Percentiles rank a stretch among this genome's conserved stretches.
phyloP scores from a whole-genome alignment of 352 stramenopile species.

The Phytophthora sp. region DNA sequence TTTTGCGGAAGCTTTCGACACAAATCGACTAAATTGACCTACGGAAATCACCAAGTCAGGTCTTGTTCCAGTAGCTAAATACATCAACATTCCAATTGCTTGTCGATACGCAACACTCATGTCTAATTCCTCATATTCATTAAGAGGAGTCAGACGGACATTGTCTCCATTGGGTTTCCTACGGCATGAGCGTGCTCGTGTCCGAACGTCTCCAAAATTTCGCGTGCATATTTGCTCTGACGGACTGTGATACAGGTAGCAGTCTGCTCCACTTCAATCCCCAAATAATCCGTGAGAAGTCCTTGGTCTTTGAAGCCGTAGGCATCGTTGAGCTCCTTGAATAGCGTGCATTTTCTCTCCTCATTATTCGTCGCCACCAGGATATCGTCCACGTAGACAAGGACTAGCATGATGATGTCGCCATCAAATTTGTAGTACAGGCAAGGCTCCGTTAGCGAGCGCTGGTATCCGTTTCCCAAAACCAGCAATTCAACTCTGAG shows the following conservation, averaged over 20 bases:
- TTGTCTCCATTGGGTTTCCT: slow-evolving; percentile 8
- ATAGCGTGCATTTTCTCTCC: not conserved
- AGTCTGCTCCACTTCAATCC: slow-evolving; percentile 2
- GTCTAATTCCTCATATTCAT: not conserved
- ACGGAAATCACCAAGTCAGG: slow-evolving; percentile 26
- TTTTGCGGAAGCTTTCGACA: not conserved
- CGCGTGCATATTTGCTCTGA: not conserved
- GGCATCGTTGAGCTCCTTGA: not conserved
- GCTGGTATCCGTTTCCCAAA: not conserved
- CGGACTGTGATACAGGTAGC: not conserved
- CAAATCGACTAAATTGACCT: slow-evolving; percentile 20
- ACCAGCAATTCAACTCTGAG: not conserved
- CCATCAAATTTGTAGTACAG: not conserved
- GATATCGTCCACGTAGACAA: slow-evolving; percentile 6
- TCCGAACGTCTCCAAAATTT: not conserved
- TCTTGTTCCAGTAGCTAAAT: slow-evolving; percentile 1
- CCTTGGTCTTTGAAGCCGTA: slow-evolving; percentile 8
- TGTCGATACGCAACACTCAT: not conserved
- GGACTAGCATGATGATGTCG: not conserved
- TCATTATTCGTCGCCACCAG: slow-evolving; percentile 1
- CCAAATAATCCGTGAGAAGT: not conserved
- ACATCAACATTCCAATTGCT: not conserved
- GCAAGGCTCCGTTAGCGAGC: not conserved
- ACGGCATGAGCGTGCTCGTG: slow-evolving; percentile 16
- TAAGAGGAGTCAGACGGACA: not conserved